phyloP scores from a whole-genome alignment of 2,329 filamentous ascomycete species.

The Cladophialophora exuberans region DNA sequence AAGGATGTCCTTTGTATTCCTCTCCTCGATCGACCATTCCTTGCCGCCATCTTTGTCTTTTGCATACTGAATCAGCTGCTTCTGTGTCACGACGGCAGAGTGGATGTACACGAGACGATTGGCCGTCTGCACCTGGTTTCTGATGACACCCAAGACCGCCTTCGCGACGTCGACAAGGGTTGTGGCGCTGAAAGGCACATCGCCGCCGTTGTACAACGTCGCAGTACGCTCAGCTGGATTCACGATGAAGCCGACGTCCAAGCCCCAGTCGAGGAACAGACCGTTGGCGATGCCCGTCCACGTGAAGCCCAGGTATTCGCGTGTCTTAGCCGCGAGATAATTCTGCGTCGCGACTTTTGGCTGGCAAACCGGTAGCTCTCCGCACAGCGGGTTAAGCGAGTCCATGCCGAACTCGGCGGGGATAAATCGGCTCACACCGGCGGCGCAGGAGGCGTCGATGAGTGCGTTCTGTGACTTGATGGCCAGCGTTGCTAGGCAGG shows the following conservation, averaged over 20 bases:
- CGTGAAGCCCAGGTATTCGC: constrained; percentile 30
- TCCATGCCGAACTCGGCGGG: constrained; percentile 40
- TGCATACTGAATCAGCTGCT: constrained; percentile 57
- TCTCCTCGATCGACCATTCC: constrained; percentile 59
- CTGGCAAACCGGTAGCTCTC: constrained; percentile 20
- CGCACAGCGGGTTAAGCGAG: constrained; percentile 1
- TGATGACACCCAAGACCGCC: constrained; percentile 54
- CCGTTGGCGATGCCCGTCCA: constrained; percentile 39
- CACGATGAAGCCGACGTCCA: constrained; percentile 47
- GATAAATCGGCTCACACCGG: constrained; percentile 36
- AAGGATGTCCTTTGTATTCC: no score
- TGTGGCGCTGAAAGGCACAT: constrained; percentile 52
- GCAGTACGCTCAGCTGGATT: constrained; percentile 47
- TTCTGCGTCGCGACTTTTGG: constrained; percentile 37
- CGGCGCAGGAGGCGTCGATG: constrained; percentile 36
- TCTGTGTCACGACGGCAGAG: constrained; percentile 61
- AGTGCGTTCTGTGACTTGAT: constrained; percentile 23
- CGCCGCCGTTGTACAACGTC: constrained; percentile 55
- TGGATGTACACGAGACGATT: constrained; percentile 63
- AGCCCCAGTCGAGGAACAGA: constrained; percentile 40
- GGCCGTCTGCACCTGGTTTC: constrained; percentile 50
- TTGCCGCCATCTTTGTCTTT: constrained; percentile 57
- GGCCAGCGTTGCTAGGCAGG: no score
- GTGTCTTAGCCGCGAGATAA: constrained; percentile 31
- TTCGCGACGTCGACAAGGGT: constrained; percentile 52